These are phyloP conservation scores for Eudorina sp. DNA, from an alignment of 139 green algal species.

Conservation along the genomic window DNA sequence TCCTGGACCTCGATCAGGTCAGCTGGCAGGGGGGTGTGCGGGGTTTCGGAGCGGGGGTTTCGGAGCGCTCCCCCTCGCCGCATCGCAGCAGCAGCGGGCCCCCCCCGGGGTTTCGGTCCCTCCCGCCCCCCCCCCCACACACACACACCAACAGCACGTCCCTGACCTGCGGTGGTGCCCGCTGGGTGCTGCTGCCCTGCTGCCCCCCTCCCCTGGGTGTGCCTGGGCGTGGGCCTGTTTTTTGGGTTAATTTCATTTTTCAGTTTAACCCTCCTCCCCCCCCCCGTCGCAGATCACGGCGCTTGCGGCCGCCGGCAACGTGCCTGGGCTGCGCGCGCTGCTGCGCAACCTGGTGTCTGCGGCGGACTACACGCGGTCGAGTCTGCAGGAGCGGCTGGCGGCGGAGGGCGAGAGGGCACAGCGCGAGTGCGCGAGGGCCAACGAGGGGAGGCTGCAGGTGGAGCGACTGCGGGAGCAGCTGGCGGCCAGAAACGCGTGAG, in stretches of 20 bases:
- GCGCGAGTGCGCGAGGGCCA: slow-evolving; percentile 10
- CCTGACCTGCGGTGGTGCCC: too few species aligned
- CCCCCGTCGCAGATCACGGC: slow-evolving; percentile 7
- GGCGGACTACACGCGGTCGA: not conserved
- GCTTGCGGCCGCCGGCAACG: slow-evolving; percentile 30
- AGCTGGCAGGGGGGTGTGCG: not conserved
- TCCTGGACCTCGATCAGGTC: slow-evolving; percentile 39
- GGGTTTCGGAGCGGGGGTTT: too few species aligned
- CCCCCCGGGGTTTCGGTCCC: too few species aligned
- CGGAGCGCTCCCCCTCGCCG: too few species aligned
- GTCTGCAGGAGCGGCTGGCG: not conserved
- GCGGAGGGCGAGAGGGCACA: slow-evolving; percentile 26
- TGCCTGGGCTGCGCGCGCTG: slow-evolving; percentile 29
- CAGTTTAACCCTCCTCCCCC: not conserved
- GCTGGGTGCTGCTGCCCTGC: too few species aligned
- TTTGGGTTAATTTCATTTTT: too few species aligned
- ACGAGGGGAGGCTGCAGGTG: not conserved
- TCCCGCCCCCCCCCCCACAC: too few species aligned
- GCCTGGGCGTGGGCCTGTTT: too few species aligned
- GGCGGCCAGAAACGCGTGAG: slow-evolving; percentile 14
- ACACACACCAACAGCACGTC: too few species aligned
- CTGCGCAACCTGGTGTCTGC: slow-evolving; percentile 27
- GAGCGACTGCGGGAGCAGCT: slow-evolving; percentile 11
- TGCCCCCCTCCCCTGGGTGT: too few species aligned
- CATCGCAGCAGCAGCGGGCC: too few species aligned